These are phyloP conservation scores for Mariannaea elegans DNA, from an alignment of 2,329 filamentous ascomycete genomes.

Conservation along the genomic window DNA sequence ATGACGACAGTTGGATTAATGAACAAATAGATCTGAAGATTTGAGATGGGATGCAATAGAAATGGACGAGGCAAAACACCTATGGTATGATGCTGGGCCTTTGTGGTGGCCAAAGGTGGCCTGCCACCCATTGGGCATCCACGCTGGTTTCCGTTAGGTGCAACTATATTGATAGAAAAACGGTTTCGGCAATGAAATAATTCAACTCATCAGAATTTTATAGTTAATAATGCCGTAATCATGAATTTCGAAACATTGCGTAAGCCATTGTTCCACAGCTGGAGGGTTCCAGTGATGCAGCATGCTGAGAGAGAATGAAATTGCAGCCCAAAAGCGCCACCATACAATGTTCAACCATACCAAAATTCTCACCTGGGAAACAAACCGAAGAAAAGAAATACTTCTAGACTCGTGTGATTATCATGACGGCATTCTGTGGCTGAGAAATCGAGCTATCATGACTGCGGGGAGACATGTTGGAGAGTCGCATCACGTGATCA, in stretches of 20 bases:
- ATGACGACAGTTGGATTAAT: neutral
- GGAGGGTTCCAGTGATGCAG: neutral
- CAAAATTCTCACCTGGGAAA: neutral
- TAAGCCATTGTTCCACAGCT: neutral
- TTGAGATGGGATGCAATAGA: neutral
- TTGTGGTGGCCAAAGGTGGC: too few relatives aligned
- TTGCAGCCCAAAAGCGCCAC: neutral
- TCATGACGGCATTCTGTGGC: neutral
- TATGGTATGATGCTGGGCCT: neutral
- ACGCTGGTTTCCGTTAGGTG: too few relatives aligned
- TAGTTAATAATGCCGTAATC: too few relatives aligned
- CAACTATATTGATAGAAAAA: too few relatives aligned
- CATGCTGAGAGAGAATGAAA: neutral
- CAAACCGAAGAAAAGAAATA: neutral
- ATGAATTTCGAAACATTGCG: too few relatives aligned
- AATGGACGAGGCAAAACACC: neutral
- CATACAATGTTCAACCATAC: neutral
- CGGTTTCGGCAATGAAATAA: too few relatives aligned
- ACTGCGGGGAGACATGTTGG: slow-evolving; percentile 36
- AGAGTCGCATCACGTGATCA: slow-evolving; percentile 33
- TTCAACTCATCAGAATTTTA: too few relatives aligned
- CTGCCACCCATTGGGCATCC: too few relatives aligned
- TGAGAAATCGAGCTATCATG: slow-evolving; percentile 31
- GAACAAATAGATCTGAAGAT: neutral
- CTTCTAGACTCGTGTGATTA: neutral